Evolutionary conservation across 768 basidiomycete species (phyloP).

Genomic region (Gelatoporia subvermispora): DNA sequence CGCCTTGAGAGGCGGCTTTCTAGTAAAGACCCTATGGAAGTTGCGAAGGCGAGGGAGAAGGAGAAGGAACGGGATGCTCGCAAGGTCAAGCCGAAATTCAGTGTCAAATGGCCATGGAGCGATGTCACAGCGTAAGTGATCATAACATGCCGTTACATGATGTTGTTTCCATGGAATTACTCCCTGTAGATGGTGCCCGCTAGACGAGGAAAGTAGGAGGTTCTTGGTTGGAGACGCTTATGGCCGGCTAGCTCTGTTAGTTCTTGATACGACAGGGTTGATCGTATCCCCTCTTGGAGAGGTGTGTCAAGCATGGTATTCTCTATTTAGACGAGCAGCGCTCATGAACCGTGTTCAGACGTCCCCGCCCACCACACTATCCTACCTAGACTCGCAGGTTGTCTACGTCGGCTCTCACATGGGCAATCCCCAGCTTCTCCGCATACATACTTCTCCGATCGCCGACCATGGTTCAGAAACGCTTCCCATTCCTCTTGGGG

Average conservation of each 20-base stretch:
- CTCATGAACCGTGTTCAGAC: slow-evolving; percentile 36
- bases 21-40: slow-evolving; percentile 38
- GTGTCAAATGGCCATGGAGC: slow-evolving; percentile 73
- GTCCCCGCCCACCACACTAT: slow-evolving; percentile 65
- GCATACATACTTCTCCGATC: slow-evolving; percentile 45
- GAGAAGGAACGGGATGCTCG: slow-evolving; percentile 50
- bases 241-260: slow-evolving; percentile 68
- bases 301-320: slow-evolving; percentile 33
- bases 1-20: slow-evolving; percentile 48
- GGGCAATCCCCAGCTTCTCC: slow-evolving; percentile 75
- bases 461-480: slow-evolving; percentile 37
- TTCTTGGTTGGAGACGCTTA: slow-evolving; percentile 66
- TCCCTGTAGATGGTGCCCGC: slow-evolving; percentile 44
- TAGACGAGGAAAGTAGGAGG: slow-evolving; percentile 42
- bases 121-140: slow-evolving; percentile 60
- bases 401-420: slow-evolving; percentile 79
- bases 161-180: not conserved
- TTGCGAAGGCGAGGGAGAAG: slow-evolving; percentile 45
- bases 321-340: not conserved
- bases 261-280: slow-evolving; percentile 42
- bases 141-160: not conserved
- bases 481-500: slow-evolving; percentile 45
- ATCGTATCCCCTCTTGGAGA: slow-evolving; percentile 67
- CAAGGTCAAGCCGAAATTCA: slow-evolving; percentile 49
- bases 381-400: slow-evolving; percentile 65